Evolutionary conservation across 331 rosid genomes (phyloP).

Genomic region (Malus hybrid): DNA sequence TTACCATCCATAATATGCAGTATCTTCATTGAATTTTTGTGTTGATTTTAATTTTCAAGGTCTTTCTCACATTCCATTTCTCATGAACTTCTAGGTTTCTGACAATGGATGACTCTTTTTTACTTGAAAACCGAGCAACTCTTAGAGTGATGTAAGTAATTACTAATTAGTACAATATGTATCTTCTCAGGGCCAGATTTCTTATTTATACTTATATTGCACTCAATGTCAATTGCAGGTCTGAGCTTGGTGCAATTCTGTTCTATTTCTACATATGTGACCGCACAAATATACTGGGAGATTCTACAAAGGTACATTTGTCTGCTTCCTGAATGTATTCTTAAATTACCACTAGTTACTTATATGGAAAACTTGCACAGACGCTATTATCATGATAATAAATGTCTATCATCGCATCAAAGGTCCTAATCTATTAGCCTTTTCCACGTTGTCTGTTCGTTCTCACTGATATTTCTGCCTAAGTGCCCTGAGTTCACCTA

Average conservation of each 20-base stretch:
- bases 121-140: conserved; percentile 71
- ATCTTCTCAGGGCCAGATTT: neutral
- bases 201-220: neutral
- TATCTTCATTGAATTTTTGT: conserved; percentile 11
- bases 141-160: conserved; percentile 83
- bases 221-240: conserved; percentile 28
- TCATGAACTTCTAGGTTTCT: conserved; percentile 53
- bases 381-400: neutral
- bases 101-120: conserved; percentile 83
- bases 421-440: neutral
- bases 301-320: conserved; percentile 60
- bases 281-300: conserved; percentile 73
- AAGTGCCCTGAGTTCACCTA: neutral
- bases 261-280: conserved; percentile 86
- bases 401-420: neutral
- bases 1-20: conserved; percentile 21
- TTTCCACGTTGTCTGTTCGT: neutral
- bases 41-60: conserved; percentile 3
- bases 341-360: neutral
- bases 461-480: neutral
- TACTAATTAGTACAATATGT: neutral
- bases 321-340: conserved; percentile 11
- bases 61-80: conserved; percentile 26
- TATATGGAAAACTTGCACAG: neutral
- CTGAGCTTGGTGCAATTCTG: conserved; percentile 79